Conservation (phyloP, 2,329 filamentous ascomycete genomes). For the Fusarium haematococcum region DNA sequence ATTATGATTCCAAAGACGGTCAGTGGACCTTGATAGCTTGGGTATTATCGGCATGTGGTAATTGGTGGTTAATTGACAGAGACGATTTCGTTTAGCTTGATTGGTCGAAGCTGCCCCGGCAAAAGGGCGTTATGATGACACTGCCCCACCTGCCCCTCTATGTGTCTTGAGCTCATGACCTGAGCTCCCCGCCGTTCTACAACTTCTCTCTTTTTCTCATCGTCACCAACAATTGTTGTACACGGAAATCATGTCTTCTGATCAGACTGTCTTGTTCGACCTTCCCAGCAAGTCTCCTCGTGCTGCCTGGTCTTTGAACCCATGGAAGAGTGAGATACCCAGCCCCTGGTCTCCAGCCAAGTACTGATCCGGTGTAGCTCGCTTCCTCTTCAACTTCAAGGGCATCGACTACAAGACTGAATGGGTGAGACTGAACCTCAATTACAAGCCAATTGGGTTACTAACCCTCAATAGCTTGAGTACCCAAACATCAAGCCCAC, state of each 20-base stretch:
- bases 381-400: conserved; percentile 76
- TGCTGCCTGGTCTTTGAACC: conserved; percentile 73
- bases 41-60: not conserved
- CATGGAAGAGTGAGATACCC: conserved; percentile 72
- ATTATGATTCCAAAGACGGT: not conserved
- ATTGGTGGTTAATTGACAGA: not conserved
- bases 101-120: conserved; percentile 1
- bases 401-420: conserved; percentile 73
- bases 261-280: conserved; percentile 69
- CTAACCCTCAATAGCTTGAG: conserved; percentile 58
- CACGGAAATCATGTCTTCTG: conserved; percentile 45
- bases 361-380: conserved; percentile 57
- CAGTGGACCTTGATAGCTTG: not conserved
- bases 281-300: conserved; percentile 64
- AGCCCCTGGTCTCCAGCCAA: not conserved
- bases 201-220: not conserved
- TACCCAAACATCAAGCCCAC: conserved; percentile 73
- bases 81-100: not conserved
- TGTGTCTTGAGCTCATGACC: not conserved
- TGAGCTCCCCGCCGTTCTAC: not conserved
- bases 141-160: conserved; percentile 30
- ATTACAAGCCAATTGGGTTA: not conserved
- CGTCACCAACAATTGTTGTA: not conserved
- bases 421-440: conserved; percentile 58
- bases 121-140: conserved; percentile 6